Base-by-base conservation (phyloP, 352 stramenopile species). In the Pythium pectinolyticum region DNA sequence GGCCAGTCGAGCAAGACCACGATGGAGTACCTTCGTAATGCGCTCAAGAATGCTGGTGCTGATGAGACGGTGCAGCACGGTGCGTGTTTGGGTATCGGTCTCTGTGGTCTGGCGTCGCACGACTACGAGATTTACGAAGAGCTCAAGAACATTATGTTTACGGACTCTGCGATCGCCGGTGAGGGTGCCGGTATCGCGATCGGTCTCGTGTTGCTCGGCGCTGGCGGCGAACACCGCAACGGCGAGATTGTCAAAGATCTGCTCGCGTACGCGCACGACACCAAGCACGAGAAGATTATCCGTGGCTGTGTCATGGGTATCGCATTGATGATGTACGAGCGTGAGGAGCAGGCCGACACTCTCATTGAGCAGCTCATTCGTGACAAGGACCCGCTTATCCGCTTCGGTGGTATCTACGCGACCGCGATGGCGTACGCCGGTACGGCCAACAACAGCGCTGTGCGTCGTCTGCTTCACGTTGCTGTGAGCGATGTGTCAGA, bases 231-330 rank as follows among this genome's bases (percentile, higher is more conserved):
- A 49, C 88, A 86, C 58, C 82, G 79, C 39, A 88, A 90, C 51
- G 81, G 80, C 32, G 84, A 93, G 24, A 92, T 94, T 47, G 69
- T 95, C 27, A 95, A 92, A 61, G 95, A 99, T 61, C 75, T 99
- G 57, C 78, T 99, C n/a, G 92, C 94, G 35, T 99, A 99, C 70
- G 94, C 97, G 19, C 89, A 98, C 65, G 96, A 99, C 67, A 99
- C 97, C 15, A 94, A 98, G 61, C 97, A 99, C 81, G 97, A 99
- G 77, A 99, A 99, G 75, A 99, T 99, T 69, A 99, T 99, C 66
- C 95, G 97, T 34, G 97, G 97, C 27, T 95, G 98, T 60, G 91
- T 98, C 28, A 97, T 99, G 81, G 96, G 95, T 51, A 86, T 99
- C 43, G 97, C 97, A n/a, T 81, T 99, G 9, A 98, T 98, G 73